phyloP scores from a whole-genome alignment of 306 rosid species.

The Acacia confusa region DNA sequence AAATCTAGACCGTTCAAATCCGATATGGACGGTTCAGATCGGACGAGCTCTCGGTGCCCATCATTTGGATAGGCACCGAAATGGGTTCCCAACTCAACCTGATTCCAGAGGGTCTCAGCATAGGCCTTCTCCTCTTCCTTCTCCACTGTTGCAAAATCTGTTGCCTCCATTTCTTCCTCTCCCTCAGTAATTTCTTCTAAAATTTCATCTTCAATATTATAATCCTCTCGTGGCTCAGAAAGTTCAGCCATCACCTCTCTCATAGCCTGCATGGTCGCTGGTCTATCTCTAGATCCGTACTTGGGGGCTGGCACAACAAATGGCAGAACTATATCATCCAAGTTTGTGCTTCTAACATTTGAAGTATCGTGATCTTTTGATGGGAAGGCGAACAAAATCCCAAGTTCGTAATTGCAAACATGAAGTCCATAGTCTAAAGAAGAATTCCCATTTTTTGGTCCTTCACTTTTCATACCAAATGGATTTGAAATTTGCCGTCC shows the following conservation, averaged over 20 bases:
- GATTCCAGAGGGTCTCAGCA: slow-evolving; percentile 72
- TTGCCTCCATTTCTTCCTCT: slow-evolving; percentile 55
- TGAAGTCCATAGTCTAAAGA: slow-evolving; percentile 55
- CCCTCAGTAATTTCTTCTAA: slow-evolving; percentile 65
- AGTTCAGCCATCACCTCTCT: slow-evolving; percentile 65
- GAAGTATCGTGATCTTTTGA: slow-evolving; percentile 31
- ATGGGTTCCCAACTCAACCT: slow-evolving; percentile 61
- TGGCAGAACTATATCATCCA: slow-evolving; percentile 69
- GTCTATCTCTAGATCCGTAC: slow-evolving; percentile 66
- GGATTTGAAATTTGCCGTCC: slow-evolving; percentile 62
- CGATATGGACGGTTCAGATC: too few species aligned
- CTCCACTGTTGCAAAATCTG: slow-evolving; percentile 53
- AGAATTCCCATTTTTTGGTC: slow-evolving; percentile 32
- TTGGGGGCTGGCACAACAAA: slow-evolving; percentile 83
- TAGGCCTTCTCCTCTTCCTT: slow-evolving; percentile 80
- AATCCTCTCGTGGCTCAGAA: slow-evolving; percentile 40
- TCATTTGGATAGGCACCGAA: too few species aligned
- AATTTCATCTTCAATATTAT: slow-evolving; percentile 44
- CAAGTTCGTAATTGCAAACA: slow-evolving; percentile 83
- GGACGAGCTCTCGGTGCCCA: too few species aligned
- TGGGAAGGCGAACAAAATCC: slow-evolving; percentile 73
- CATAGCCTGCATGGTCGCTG: slow-evolving; percentile 76
- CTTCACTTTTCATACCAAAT: slow-evolving; percentile 38
- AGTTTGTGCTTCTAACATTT: slow-evolving; percentile 31
- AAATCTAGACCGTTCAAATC: too few species aligned